These are phyloP conservation scores for Microbotryomycetes sp. DNA, from an alignment of 1,284 basidiomycete genomes.

Conservation along the genomic window DNA sequence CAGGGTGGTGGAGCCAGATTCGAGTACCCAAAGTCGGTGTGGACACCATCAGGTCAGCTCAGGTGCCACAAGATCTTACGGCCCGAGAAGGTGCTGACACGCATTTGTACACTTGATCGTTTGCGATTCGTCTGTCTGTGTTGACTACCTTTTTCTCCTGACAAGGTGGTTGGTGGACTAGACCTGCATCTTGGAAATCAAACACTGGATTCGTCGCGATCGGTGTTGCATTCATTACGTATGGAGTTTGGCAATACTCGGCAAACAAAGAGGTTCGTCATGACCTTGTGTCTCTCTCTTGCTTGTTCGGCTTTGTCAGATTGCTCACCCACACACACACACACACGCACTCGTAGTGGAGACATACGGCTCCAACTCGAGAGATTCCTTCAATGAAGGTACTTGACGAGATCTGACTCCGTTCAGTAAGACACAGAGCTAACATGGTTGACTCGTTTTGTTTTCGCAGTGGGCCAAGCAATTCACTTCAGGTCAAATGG, in stretches of 20 bases:
- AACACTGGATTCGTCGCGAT: slow-evolving; percentile 48
- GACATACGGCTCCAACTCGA: slow-evolving; percentile 46
- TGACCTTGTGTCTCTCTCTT: not conserved
- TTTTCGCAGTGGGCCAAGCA: slow-evolving; percentile 34
- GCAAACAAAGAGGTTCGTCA: slow-evolving; percentile 48
- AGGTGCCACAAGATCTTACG: not conserved
- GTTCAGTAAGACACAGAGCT: no score
- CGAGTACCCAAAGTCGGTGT: slow-evolving; percentile 54
- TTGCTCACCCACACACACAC: not conserved
- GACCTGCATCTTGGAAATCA: slow-evolving; percentile 50
- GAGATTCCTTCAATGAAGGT: slow-evolving; percentile 46
- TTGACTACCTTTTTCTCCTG: not conserved
- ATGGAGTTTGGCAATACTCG: slow-evolving; percentile 48
- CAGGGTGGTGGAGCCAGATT: slow-evolving; percentile 47
- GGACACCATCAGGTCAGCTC: slow-evolving; percentile 47
- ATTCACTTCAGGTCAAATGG: slow-evolving; percentile 34
- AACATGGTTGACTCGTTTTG: not conserved
- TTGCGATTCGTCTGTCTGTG: not conserved
- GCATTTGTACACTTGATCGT: not conserved
- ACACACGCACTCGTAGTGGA: slow-evolving; percentile 41
- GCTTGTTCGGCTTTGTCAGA: not conserved
- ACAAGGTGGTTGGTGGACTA: slow-evolving; percentile 53
- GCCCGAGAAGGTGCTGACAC: not conserved
- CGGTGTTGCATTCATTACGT: slow-evolving; percentile 47
- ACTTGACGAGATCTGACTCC: not conserved